Evolutionary conservation across 805 yeast genomes (phyloP).

Genomic region (Teunomyces cretensis): DNA sequence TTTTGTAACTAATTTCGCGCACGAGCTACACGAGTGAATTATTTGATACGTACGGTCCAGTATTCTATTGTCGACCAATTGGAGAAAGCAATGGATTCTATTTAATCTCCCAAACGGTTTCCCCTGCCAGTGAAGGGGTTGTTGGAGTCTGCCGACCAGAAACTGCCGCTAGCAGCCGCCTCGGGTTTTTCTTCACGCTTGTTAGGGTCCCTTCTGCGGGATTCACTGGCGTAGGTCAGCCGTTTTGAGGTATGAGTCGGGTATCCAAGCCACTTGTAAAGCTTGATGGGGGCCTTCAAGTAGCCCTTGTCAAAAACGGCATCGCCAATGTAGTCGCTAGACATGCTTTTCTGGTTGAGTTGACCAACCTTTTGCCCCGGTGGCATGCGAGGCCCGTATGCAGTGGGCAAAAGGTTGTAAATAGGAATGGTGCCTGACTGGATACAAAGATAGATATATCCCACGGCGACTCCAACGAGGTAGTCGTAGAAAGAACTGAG

Average conservation of each 20-base stretch:
- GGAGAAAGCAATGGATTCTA: neutral
- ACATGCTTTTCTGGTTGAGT: slow-evolving; percentile 1
- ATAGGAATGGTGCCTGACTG: slow-evolving; percentile 54
- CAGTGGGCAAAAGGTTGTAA: slow-evolving; percentile 37
- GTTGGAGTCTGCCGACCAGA: neutral
- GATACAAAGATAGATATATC: slow-evolving; percentile 60
- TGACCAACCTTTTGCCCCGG: slow-evolving; percentile 34
- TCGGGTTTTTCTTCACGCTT: neutral
- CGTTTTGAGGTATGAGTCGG: slow-evolving; percentile 18
- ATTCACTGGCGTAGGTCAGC: slow-evolving; percentile 5
- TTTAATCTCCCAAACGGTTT: slow-evolving; percentile 30
- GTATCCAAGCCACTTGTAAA: slow-evolving; percentile 31
- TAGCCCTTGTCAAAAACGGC: slow-evolving; percentile 52
- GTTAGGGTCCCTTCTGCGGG: neutral
- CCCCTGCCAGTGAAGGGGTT: slow-evolving; percentile 36
- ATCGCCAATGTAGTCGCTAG: slow-evolving; percentile 30
- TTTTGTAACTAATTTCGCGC: neutral
- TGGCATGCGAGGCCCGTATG: slow-evolving; percentile 16
- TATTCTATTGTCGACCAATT: neutral
- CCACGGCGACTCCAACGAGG: slow-evolving; percentile 52
- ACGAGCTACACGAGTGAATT: neutral
- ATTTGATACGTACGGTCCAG: neutral
- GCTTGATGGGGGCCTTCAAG: slow-evolving; percentile 52
- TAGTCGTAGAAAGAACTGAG: slow-evolving; percentile 39
- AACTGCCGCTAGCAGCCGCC: neutral